Base-by-base conservation (phyloP, 1,139 yeast genomes). In the Suhomyces yuchorum region DNA sequence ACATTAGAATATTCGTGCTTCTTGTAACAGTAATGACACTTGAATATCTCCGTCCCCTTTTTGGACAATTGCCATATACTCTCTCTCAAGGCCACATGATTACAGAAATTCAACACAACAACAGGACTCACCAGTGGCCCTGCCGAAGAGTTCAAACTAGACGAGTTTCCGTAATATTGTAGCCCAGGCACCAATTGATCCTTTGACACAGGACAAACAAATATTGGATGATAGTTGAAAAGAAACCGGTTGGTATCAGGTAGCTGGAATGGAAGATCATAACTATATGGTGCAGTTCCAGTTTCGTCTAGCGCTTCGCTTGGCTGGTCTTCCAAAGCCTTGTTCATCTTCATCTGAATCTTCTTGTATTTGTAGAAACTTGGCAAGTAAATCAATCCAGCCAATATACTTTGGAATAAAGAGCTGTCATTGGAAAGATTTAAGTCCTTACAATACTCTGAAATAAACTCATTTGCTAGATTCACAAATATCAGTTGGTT, bases 121-220 rank as follows among this genome's bases (percentile, higher is more conserved):
- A 74, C 79, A 12, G 78, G 78, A 51, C 74, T 73, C 14, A 48
- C 45, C 44, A 56, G 53, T 43, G 57, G 44, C 39, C 48, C 28
- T 39, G 51, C 20, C 24, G 52, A 36, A 22, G 51, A 42, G 19
- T 41, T 40, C 38, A 42, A 42, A 23, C 46, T 50, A 14, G 49
- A 46, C 44, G 56, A 53, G 15, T 56, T 57, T 8, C 61, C 61
- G 1, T 75, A 66, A 22, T 71, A 58, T 36, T 41, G 47, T n/a
- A 44, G 23, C 4, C 45, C 47, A 4, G 80, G 80, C 17, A 73
- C 60, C 23, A 72, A 58, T 59, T 92, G 97, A 57, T 90, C 96
- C 63, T 89, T 87, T 7, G 93, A 80, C 1, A 91, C 92, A 0
- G 97, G 97, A 63, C 97, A 91, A 4, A 90, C 91, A 65, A 90